Base-by-base conservation (phyloP, 352 stramenopile species). In the Phytophthora foliorum region DNA sequence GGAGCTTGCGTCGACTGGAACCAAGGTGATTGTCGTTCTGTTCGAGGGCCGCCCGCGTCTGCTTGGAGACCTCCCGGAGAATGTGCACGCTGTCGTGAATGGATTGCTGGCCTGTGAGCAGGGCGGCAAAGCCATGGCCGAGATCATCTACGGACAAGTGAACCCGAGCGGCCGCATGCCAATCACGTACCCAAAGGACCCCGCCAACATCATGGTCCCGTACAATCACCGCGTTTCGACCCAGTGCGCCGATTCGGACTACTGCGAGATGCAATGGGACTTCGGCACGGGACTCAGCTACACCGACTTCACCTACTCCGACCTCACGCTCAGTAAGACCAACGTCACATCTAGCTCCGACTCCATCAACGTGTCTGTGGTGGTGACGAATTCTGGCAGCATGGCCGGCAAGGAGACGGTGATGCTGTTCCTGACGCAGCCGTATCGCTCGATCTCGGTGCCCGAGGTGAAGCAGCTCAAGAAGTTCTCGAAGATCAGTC, bases 401-500 rank as follows among this genome's bases (percentile, higher is more conserved):
- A 24, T 59, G 19, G 60, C 69, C 5, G 84, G 86, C 10, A 89
- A 93, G 54, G 85, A 96, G 58, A 84, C 74, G 0, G 77, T 93
- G 34, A 80, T 96, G 57, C 56, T 95, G 19, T 90, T 97, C 51
- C 75, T 94, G 42, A 86, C 67, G 2, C 84, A 90, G 58, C 79
- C 82, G 44, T 82, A 79, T 27, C 84, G 80, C 24, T 53, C 62
- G n/a, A 81, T 81, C 39, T 79, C 84, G 6, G 77, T 90, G 17
- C 85, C 87, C 1, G 82, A 93, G 39, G 77, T 90, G 54, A 95
- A 94, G 74, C 74, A 87, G 52, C 73, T 96, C 25, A 90, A 91
- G 64, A 82, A 86, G 57, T 95, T 94, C 61, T 66, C 69, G 10
- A 95, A 95, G 75, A 79, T 96, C 55, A 62, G 71, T 5, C 67